These are phyloP conservation scores for Cornus florida DNA, from an alignment of 148 eudicot genomes.

Conservation along the genomic window DNA sequence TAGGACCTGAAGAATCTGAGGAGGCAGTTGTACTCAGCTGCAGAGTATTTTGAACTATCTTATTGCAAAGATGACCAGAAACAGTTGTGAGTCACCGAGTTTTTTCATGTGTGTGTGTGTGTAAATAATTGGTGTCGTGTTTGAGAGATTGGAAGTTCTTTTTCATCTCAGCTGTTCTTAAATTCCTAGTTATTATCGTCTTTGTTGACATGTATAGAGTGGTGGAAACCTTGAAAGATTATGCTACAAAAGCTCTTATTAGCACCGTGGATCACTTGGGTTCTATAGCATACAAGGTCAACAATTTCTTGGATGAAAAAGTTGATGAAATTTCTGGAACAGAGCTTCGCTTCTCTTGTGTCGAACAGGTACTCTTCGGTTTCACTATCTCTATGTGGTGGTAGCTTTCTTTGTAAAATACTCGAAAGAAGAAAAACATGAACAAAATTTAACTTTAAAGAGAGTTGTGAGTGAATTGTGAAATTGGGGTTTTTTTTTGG, in stretches of 20 bases:
- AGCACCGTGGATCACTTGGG: conserved; percentile 56
- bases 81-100: conserved; percentile 32
- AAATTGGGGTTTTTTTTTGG: neutral
- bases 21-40: conserved; percentile 47
- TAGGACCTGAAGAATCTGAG: conserved; percentile 51
- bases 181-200: neutral
- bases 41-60: conserved; percentile 45
- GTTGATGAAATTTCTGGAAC: conserved; percentile 31
- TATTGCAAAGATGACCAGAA: conserved; percentile 32
- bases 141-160: neutral
- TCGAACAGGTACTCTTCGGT: conserved; percentile 38
- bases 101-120: neutral
- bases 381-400: neutral
- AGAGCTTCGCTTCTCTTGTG: conserved; percentile 28
- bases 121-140: neutral
- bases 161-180: neutral
- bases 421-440: too few species aligned
- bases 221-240: conserved; percentile 41
- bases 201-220: conserved; percentile 21
- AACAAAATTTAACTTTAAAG: too few species aligned
- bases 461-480: neutral
- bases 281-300: conserved; percentile 38
- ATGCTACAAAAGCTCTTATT: conserved; percentile 37
- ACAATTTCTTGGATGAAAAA: conserved; percentile 48
- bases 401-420: neutral